Conservation (phyloP, 306 rosid genomes). For the Coriaria nepalensis region DNA sequence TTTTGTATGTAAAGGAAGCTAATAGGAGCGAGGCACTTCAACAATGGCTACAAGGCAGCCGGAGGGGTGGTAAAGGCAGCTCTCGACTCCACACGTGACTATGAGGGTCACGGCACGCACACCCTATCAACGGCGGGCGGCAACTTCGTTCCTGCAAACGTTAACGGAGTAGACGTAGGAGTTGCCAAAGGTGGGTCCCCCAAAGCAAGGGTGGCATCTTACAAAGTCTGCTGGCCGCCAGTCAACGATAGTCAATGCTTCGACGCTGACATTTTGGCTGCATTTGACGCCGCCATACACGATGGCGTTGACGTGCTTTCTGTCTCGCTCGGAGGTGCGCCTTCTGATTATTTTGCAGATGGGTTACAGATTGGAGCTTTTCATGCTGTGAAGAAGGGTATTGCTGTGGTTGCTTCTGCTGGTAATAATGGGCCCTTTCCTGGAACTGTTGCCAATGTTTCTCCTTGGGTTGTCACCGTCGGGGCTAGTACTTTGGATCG, state of each 20-base stretch:
- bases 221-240: slow-evolving; percentile 65
- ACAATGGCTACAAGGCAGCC: neutral
- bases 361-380: slow-evolving; percentile 39
- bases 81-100: neutral
- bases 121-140: slow-evolving; percentile 8
- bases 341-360: slow-evolving; percentile 18
- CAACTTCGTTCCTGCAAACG: slow-evolving; percentile 2
- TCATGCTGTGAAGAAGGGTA: slow-evolving; percentile 46
- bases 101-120: slow-evolving; percentile 5
- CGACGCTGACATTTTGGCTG: slow-evolving; percentile 50
- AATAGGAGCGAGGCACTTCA: slow-evolving; percentile 6
- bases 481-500: slow-evolving; percentile 67
- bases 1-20: slow-evolving; percentile 4
- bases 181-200: slow-evolving; percentile 83
- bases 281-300: slow-evolving; percentile 50
- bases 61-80: too few relatives aligned
- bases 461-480: slow-evolving; percentile 72
- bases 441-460: slow-evolving; percentile 27
- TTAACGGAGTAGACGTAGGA: too few relatives aligned
- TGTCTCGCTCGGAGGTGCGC: slow-evolving; percentile 32
- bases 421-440: slow-evolving; percentile 52
- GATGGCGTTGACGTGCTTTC: slow-evolving; percentile 67
- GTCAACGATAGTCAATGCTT: slow-evolving; percentile 19
- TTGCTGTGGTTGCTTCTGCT: slow-evolving; percentile 35
- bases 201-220: slow-evolving; percentile 45